A percentile compares a stretch with the other conserved stretches of the same genome.
Evolutionary conservation across 495 filamentous ascomycete species (phyloP).

Genomic region (Talaromyces wortmannii): DNA sequence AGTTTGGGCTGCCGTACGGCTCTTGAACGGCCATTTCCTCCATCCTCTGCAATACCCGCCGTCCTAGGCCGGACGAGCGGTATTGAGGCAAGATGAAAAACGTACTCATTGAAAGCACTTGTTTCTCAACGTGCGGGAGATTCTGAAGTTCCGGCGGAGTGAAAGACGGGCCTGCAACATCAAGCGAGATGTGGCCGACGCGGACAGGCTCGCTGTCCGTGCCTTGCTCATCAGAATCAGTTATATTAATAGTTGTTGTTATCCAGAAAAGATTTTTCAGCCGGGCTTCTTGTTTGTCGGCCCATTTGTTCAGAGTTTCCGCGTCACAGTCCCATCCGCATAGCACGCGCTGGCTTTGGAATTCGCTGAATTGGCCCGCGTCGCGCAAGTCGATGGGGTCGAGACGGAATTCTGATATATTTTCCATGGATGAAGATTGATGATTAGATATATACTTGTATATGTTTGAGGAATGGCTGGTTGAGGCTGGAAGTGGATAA

Average conservation of each 20-base stretch:
- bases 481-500: no score
- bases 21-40: conserved; percentile 17
- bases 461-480: no score
- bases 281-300: conserved; percentile 7
- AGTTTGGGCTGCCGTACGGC: conserved; percentile 15
- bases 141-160: conserved; percentile 11
- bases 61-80: conserved; percentile 19
- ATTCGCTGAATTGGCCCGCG: conserved; percentile 9
- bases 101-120: conserved; percentile 20
- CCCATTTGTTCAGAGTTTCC: conserved; percentile 10
- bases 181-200: conserved; percentile 22
- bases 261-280: conserved; percentile 20
- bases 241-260: not conserved
- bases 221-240: not conserved
- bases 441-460: no score
- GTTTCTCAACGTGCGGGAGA: conserved; percentile 9
- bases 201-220: conserved; percentile 5
- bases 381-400: conserved; percentile 15
- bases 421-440: not conserved
- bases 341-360: conserved; percentile 16
- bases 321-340: conserved; percentile 17
- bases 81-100: conserved; percentile 14
- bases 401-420: conserved; percentile 1
- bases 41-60: conserved; percentile 20
- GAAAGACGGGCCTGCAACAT: conserved; percentile 2